These are phyloP conservation scores for Tetrapyrgos nigripes DNA, from an alignment of 1,284 basidiomycete species.

Conservation along the genomic window DNA sequence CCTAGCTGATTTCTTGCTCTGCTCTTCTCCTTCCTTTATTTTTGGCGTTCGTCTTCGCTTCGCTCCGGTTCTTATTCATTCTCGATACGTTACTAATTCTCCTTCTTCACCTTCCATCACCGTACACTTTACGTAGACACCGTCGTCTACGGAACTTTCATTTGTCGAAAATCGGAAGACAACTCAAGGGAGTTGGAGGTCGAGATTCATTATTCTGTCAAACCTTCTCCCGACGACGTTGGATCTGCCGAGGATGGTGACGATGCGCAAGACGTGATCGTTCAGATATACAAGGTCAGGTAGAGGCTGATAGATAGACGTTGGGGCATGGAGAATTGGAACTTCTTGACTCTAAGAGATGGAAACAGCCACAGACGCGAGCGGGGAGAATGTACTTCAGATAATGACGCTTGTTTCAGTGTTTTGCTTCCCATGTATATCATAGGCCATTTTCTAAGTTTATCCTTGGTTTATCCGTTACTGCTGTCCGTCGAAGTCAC, in stretches of 20 bases:
- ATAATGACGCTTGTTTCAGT: no score
- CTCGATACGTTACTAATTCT: no score
- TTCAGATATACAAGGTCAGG: constrained; percentile 84
- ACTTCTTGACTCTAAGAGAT: no score
- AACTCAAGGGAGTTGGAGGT: constrained; percentile 92
- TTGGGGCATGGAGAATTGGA: no score
- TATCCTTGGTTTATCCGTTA: no score
- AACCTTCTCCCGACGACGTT: constrained; percentile 7
- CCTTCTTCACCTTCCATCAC: no score
- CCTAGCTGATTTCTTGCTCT: no score
- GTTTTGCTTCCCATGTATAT: no score
- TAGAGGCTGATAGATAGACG: constrained; percentile 38
- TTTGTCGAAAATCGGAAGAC: constrained; percentile 79
- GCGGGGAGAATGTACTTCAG: no score
- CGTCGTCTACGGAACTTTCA: constrained; percentile 81
- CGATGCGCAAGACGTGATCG: constrained; percentile 39
- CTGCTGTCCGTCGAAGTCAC: no score
- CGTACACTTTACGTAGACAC: constrained; percentile 56
- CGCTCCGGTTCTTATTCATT: neutral
- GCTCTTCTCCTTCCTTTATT: constrained; percentile 11
- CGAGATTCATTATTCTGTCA: constrained; percentile 82
- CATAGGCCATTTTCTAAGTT: no score
- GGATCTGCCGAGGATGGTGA: constrained; percentile 39
- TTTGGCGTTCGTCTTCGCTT: neutral
- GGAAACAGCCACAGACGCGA: no score